Evolutionary conservation across 768 basidiomycete species (phyloP), one percentile per base, ranked within the genome.

Genomic region (Mycena floridula): DNA sequence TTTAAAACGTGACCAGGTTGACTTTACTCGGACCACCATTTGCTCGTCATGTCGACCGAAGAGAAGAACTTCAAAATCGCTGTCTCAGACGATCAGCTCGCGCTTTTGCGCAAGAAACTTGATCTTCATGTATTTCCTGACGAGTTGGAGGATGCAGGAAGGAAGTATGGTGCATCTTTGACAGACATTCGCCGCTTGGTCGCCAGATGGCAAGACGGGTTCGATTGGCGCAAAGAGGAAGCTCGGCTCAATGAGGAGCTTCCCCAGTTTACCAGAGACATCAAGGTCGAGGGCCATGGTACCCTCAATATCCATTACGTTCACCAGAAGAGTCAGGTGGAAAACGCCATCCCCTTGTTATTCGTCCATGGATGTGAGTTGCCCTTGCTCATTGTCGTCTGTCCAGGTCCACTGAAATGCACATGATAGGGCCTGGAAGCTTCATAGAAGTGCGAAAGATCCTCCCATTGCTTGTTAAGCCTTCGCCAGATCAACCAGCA

Each of bases 101-200:
- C 49, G 6, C 28, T 40, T 3, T 44, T 58, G 3, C 49, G 48
- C 27, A 44, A 47, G 18, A 54, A 56, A 26, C 59, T 60, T 21
- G 37, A 37, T 5, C 45, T 59, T 12, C 24, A 47, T 6, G 43
- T 23, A 7, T 41, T 57, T 16, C 55, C 59, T 4, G 59, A 60
- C 40, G 59, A 58, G 32, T 47, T 58, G 12, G 55, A 58, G 6
- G 51, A 44, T 15, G 48, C 55, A 8, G 49, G 48, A 5, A 47
- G 52, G 46, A 46, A 53, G n/a, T 78, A 76, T 36, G 76, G 76
- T 7, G 58, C 45, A 0, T 72, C 74, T 2, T 54, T 72, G 1
- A 57, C 59, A 0, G 65, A 74, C 37, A 45, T 77, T 20, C 55
- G 64, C 30, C 59, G 70, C 4, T 57, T 77, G 3, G 62, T 62